Evolutionary conservation across 305 asterid species (phyloP).

Genomic region (Fraxinus paxiana): DNA sequence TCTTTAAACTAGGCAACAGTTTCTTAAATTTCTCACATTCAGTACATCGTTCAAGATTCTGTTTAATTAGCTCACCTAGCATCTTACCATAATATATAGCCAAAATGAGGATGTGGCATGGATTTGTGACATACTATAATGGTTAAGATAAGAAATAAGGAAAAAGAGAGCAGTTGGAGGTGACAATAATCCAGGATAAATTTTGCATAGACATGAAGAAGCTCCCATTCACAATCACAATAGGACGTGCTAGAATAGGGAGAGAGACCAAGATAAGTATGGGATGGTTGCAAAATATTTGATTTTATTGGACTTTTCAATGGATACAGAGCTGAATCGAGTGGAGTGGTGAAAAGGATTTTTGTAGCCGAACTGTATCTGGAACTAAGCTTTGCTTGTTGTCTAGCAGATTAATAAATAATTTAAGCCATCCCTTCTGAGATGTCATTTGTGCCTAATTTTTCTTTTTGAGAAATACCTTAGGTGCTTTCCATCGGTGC

Average conservation of each 20-base stretch:
- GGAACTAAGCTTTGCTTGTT: not conserved
- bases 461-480: not conserved
- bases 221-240: not conserved
- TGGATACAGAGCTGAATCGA: not conserved
- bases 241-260: not conserved
- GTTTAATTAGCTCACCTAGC: not conserved
- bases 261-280: not conserved
- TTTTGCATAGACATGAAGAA: not conserved
- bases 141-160: not conserved
- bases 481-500: constrained; percentile 17
- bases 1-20: not conserved
- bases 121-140: not conserved
- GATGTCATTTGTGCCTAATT: not conserved
- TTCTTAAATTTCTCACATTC: not conserved
- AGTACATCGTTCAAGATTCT: not conserved
- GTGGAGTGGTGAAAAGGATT: not conserved
- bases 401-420: not conserved
- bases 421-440: not conserved
- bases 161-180: not conserved
- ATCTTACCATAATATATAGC: not conserved
- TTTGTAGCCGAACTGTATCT: not conserved
- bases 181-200: not conserved
- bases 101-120: not conserved
- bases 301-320: not conserved
- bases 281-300: not conserved